Base-by-base conservation (phyloP, 345 rosid genomes). In the Capsella bursapastoris region DNA sequence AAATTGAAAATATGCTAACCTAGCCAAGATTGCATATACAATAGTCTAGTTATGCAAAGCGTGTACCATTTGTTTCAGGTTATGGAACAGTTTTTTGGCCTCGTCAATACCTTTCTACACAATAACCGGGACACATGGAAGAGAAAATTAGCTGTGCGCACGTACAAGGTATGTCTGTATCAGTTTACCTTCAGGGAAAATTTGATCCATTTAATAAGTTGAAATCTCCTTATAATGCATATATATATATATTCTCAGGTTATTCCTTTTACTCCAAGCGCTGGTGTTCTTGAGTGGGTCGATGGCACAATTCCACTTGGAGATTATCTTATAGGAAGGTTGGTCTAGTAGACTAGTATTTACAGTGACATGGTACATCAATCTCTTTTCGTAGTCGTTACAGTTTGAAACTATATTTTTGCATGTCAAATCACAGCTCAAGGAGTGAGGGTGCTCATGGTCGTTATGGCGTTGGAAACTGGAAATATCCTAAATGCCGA, bases 281-380 rank as follows among this genome's bases (percentile, higher is more conserved):
- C 96, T 68, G 98, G 98, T 72, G 96, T 94, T 79, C 92, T 94
- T 72, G 98, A 94, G 79, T 94, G 97, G 98, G 98, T 94, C 61
- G 84, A 88, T 83, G 98, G 98, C 65, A 94, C 98, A 62, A 72
- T 91, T 77, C 98, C 98, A 67, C 88, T 94, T 52, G 97, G 96
- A 74, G 97, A 94, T 28, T 91, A 94, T 86, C 98, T 94, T 77
- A 87, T 68, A 50, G 97, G 95, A 82, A 90, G 98, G 98, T 94
- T 38, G 35, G 76, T 62, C 45, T 16, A 64, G 18, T 29, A 66
- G 27, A 56, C 27, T 63, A 63, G 25, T 55, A 61, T 32, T 31
- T 63, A 37, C 66, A 45, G 35, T 70, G 37, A 47, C 66, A 63
- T 62, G 44, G 27, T 47, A 45, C 56, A 55, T 12, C 14, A 55